Conservation (phyloP, 768 basidiomycete species). For the Auricularia sp. region DNA sequence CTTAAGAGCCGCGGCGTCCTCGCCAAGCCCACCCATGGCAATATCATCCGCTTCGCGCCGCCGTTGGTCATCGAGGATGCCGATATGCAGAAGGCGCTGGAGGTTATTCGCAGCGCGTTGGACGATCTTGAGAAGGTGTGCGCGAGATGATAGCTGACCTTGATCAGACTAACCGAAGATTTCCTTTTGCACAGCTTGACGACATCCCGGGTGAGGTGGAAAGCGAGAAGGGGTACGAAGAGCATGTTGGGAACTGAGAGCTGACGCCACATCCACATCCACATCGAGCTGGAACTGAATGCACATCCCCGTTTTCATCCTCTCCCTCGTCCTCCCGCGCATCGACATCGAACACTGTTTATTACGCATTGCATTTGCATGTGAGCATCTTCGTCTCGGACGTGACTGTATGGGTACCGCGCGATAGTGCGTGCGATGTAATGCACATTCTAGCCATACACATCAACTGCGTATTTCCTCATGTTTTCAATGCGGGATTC, state of each 20-base stretch:
- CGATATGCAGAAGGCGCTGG: slow-evolving; percentile 65
- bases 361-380: too few relatives aligned
- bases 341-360: too few relatives aligned
- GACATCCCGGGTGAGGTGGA: slow-evolving; percentile 57
- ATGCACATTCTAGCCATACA: too few relatives aligned
- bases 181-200: slow-evolving; percentile 30
- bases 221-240: slow-evolving; percentile 49
- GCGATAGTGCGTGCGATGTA: too few relatives aligned
- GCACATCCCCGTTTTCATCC: too few relatives aligned
- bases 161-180: neutral
- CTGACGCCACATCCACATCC: too few relatives aligned
- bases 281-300: too few relatives aligned
- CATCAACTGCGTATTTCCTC: too few relatives aligned
- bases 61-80: slow-evolving; percentile 90
- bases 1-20: slow-evolving; percentile 85
- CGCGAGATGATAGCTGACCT: slow-evolving; percentile 3
- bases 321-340: too few relatives aligned
- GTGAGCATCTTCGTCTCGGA: too few relatives aligned
- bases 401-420: too few relatives aligned
- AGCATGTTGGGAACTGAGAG: slow-evolving; percentile 23
- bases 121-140: slow-evolving; percentile 70
- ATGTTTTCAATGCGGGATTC: too few relatives aligned
- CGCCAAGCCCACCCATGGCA: slow-evolving; percentile 93
- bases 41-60: slow-evolving; percentile 93
- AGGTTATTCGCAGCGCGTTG: slow-evolving; percentile 67